Percentiles rank a stretch among this genome's conserved stretches.
Evolutionary conservation across 371 early-diverging fungal genomes (phyloP).

Genomic region (Rhizopus arrhizus): DNA sequence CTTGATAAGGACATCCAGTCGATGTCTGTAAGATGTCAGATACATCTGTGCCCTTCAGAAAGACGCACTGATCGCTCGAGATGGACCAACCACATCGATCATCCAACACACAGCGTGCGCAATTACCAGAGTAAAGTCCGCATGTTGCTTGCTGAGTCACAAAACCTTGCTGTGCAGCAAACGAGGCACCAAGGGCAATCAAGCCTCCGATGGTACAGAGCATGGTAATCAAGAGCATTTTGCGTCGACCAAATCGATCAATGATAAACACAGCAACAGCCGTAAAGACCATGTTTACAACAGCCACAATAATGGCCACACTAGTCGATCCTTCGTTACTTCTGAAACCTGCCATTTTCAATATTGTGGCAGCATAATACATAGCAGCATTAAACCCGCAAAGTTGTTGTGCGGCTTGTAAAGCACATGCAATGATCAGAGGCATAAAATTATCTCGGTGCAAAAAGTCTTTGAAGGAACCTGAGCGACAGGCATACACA

Average conservation of each 20-base stretch:
- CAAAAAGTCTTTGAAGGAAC: conserved; percentile 53
- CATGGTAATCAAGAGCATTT: conserved; percentile 62
- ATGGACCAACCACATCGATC: conserved; percentile 57
- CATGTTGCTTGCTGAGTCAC: conserved; percentile 53
- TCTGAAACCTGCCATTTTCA: conserved; percentile 67
- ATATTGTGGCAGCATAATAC: conserved; percentile 69
- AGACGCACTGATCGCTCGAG: conserved; percentile 29
- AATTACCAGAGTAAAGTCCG: conserved; percentile 50
- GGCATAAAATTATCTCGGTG: conserved; percentile 52
- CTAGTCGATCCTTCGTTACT: conserved; percentile 55
- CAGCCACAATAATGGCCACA: conserved; percentile 61
- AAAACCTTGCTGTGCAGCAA: conserved; percentile 61
- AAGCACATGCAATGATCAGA: conserved; percentile 59
- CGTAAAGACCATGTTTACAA: conserved; percentile 60
- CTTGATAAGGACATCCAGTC: conserved; percentile 39
- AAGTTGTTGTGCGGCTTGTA: conserved; percentile 67
- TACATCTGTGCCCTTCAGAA: conserved; percentile 9
- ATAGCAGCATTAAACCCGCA: conserved; percentile 73
- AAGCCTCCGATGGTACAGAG: conserved; percentile 57
- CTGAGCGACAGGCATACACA: conserved; percentile 42
- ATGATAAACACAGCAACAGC: conserved; percentile 59
- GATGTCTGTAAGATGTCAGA: conserved; percentile 33
- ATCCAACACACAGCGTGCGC: conserved; percentile 70
- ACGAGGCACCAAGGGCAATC: conserved; percentile 58
- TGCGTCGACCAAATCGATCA: conserved; percentile 61